Evolutionary conservation across 192 early-diverging fungal genomes (phyloP), one percentile per base, ranked within the genome.

Genomic region (Coemansia sp.): DNA sequence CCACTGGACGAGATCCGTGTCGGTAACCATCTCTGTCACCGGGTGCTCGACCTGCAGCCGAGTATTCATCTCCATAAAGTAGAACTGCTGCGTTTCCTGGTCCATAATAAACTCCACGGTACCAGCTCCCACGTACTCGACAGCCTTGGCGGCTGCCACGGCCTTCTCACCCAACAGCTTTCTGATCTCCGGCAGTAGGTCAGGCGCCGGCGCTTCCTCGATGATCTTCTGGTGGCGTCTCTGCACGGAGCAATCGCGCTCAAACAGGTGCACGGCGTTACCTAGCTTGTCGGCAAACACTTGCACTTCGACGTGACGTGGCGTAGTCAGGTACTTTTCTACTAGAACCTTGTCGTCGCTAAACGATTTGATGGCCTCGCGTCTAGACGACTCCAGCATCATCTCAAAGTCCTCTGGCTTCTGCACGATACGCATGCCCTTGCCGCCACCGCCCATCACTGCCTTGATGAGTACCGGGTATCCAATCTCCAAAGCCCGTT

Each of bases 1-100:
- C 64, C 91, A 89, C 77, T 98, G 93, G 43, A 97, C 95, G 16
- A 97, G 82, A 71, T 98, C 95, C 36, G 95, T 58, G 7, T 90
- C 92, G 0, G 94, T 95, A 36, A 88, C 88, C 39, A 86, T 86
- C 71, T 92, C 91, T 8, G 91, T 92, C 59, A 92, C 87, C 26
- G 91, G 89, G 73, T 91, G 89, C 70, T 92, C 91, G 33, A 92
- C 91, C 66, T 92, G 91, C 38, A 92, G 72, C 36, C 91, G 86
- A 5, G 91, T 91, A 72, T 92, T 92, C 89, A 92, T 90, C 69
- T 92, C 91, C 67, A 92, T 76, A 61, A 92, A 91, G 79, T 88
- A 92, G 64, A 92, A 92, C 61, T 92, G 88, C 57, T 87, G 85
- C 25, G 48, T 39, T 45, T 86, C 61, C 48, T 85, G 73, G 69